Evolutionary conservation across 768 basidiomycete genomes (phyloP), one percentile per base, ranked within the genome.

Genomic region (Macrocybe gigantea): DNA sequence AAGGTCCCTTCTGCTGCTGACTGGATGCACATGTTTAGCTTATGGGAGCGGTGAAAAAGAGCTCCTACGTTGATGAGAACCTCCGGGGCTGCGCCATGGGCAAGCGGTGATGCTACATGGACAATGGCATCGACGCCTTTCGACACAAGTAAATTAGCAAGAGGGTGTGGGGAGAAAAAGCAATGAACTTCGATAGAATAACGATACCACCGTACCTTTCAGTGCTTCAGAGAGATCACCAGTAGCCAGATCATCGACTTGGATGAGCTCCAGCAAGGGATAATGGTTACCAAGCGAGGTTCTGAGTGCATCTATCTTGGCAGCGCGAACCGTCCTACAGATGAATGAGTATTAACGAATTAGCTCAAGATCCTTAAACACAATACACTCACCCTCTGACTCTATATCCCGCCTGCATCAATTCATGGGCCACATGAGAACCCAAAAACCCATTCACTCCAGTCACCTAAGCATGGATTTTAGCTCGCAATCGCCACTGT

Each of bases 371-470:
- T 29, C 4, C 33, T 35, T 14, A 6, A 12, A 38, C 5, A 7
- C 11, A 22, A 10, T 5, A 9, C 36, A 51, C 66, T 37, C 34
- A 70, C 69, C 69, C 69, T 54, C 69, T 62, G 30, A 73, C 71
- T n/a, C 62, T 58, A 51, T 69, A 71, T 11, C 71, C 71, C 13
- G 52, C 61, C 31, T 59, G 56, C n/a, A 72, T 48, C 29, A 69
- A 55, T 32, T 59, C 50, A 31, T 63, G 53, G 41, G 64, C 68
- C 6, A 71, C 62, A 42, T 72, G 69, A 7, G 67, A 62, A 48
- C 64, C 71, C 33, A 72, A 59, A 56, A 68, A 72, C 33, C 71
- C 71, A 44, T 66, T 63, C 12, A 63, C 55, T 33, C 71, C 71
- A 50, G 71, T 73, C 33, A 73, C 67, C 71, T 72, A 37, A 22